A percentile compares a stretch with the other conserved stretches of the same genome.
Evolutionary conservation across 139 green algal species (phyloP).

Genomic region (Micromonas pusilla): DNA sequence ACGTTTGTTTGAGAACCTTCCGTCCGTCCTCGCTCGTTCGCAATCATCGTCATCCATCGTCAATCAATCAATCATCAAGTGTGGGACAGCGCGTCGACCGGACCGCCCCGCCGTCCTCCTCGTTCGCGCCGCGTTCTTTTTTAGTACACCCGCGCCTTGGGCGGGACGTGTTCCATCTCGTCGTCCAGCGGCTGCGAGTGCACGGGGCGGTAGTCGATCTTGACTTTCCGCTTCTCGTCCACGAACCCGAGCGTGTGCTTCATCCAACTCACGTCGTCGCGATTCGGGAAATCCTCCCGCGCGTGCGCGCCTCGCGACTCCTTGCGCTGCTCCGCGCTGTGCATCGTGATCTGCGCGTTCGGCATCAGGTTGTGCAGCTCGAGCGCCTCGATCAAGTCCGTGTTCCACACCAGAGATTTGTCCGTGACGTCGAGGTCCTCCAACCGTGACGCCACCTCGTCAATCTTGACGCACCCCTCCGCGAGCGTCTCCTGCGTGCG

Average conservation of each 20-base stretch:
- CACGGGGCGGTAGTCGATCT: conserved; percentile 90
- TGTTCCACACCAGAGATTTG: conserved; percentile 47
- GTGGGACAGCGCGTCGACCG: too few species aligned
- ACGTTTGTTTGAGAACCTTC: too few species aligned
- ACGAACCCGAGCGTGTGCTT: conserved; percentile 89
- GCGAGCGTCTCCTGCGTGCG: conserved; percentile 77
- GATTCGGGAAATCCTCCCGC: conserved; percentile 85
- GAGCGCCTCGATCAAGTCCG: conserved; percentile 82
- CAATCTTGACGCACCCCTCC: conserved; percentile 68
- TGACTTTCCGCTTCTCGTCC: conserved; percentile 49
- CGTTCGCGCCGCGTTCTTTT: too few species aligned
- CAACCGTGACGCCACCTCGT: conserved; percentile 70
- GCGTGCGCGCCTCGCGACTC: conserved; percentile 91
- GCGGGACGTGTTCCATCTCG: conserved; percentile 89
- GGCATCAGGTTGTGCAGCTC: conserved; percentile 98
- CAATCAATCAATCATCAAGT: too few species aligned
- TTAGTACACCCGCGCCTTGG: conserved; percentile 86
- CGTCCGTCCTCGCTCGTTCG: too few species aligned
- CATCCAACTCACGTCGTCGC: conserved; percentile 92
- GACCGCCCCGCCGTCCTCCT: too few species aligned
- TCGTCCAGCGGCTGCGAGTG: conserved; percentile 90
- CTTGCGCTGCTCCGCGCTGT: conserved; percentile 59
- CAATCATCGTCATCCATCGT: too few species aligned
- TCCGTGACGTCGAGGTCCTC: conserved; percentile 59
- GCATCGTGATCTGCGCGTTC: conserved; percentile 81